Evolutionary conservation across 305 asterid genomes (phyloP), one percentile per base, ranked within the genome.

Genomic region (Rubia tinctorum): DNA sequence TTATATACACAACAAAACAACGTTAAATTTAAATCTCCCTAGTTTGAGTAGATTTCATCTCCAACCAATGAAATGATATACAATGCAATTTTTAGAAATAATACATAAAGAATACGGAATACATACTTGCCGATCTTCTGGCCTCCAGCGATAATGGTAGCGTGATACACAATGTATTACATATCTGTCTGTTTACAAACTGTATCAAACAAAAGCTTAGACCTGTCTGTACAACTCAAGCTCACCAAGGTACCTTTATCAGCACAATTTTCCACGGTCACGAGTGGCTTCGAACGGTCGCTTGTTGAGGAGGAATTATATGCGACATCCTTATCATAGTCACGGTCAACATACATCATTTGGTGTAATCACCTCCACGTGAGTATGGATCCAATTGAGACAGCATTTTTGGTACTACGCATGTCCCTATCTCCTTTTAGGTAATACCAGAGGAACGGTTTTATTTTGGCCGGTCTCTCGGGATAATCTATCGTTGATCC

Each of bases 261-360:
- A 0, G 64, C 77, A 39, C 89, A 90, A 55, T 86, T 81, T 73
- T 87, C 97, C 0, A 89, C 86, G 5, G 79, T 80, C 72, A 92
- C 96, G 17, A 80, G 76, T 2, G 89, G 88, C 71, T 80, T 88
- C 53, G 56, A 66, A 65, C 81, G 84, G 65, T 81, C 88, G 30
- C 76, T 66, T 2, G 64, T 37, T 34, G 47, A 66, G 39, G 34
- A 47, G 18, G 69, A 27, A 45, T 55, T n/a, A 4, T 59, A 80
- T 58, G 68, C 78, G 66, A 75, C 81, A 8, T 81, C 83, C 8
- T 80, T 67, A 70, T 91, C 98, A 18, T 82, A 94, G 72, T 94
- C 99, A 66, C 97, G 97, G 81, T 89, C 99, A 27, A 95, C 99
- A 56, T 94, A 94, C 97, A 94, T 86, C 83, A 94, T 81, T 49